Base-by-base conservation (phyloP, 1,139 yeast species). In the Kurtzmaniella quercitrusa region DNA sequence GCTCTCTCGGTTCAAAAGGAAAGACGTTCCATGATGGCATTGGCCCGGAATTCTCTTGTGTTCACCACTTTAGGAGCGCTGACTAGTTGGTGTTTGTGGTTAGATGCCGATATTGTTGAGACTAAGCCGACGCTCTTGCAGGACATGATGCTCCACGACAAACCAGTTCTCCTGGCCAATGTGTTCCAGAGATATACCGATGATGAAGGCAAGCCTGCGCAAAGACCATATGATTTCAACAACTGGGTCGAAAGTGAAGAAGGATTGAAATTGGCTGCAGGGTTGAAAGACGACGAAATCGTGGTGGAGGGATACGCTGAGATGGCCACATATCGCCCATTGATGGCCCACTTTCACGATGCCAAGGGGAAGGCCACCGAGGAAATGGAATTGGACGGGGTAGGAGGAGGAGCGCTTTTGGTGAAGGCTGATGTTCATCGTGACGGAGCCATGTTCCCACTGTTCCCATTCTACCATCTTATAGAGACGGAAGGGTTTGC, bases 371-470 rank as follows among this genome's bases (percentile, higher is more conserved):
- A 82, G 48, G 51, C 58, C 12, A 70, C 73, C 48, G 75, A 82
- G 3, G 85, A 81, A 59, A 84, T 91, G 85, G 79, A 81, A 34
- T 73, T 93, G 48, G 98, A 93, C 63, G 98, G 98, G 62, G 98
- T 93, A 47, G 98, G 98, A 45, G 98, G 93, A 48, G 96, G 98
- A 25, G 95, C 97, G 38, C 82, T 95, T 33, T 64, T 93, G 66
- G 98, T 93, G 31, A 89, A 91, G 62, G 96, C 98, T 9, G 97
- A 90, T 54, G 98, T 93, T 46, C 98, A 93, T 66, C 79, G 98
- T 62, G 98, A 93, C 62, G 98, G 98, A 43, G 98, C 98, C 46
- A 91, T 91, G 97, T 93, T 93, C 79, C 98, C 98, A 16, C 87
- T 95, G 36, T 93, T 93, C 79, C 94, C 98, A 48, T 93, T 93